A percentile compares a stretch with the other conserved stretches of the same genome.
phyloP scores from a whole-genome alignment of 2,329 filamentous ascomycete species.

The Sarocladium brachiariae region DNA sequence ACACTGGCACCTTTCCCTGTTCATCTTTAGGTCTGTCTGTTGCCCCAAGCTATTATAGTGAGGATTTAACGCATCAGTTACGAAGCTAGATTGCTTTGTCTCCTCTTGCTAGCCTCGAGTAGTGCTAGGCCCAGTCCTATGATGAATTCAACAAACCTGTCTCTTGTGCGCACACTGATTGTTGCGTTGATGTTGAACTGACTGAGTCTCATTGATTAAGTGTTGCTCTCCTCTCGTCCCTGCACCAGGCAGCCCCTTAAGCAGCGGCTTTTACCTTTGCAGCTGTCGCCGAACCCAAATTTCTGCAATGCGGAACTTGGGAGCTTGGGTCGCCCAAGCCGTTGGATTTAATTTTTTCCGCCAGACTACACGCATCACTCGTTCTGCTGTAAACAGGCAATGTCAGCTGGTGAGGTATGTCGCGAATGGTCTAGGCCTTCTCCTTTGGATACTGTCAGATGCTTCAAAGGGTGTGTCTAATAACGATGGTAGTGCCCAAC shows the following conservation, averaged over 20 bases:
- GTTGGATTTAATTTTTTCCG: too few relatives aligned
- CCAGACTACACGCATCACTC: too few relatives aligned
- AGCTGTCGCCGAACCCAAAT: too few relatives aligned
- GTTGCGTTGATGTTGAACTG: too few relatives aligned
- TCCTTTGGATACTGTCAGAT: background rate
- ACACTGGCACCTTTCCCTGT: background rate
- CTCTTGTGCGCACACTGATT: too few relatives aligned
- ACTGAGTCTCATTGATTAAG: too few relatives aligned
- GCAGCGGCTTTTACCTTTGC: too few relatives aligned
- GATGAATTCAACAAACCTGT: too few relatives aligned
- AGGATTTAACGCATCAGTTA: background rate
- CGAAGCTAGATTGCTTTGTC: background rate
- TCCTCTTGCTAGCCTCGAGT: background rate
- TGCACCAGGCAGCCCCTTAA: too few relatives aligned
- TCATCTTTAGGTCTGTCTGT: background rate
- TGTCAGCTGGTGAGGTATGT: background rate
- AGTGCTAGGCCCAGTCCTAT: background rate
- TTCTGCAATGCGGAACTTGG: too few relatives aligned
- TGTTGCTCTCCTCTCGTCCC: too few relatives aligned
- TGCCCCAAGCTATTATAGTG: background rate
- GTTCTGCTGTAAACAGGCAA: background rate
- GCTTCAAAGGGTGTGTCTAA: background rate
- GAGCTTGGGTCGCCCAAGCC: too few relatives aligned
- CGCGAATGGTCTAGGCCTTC: constrained; percentile 6
- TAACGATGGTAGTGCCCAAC: background rate